phyloP scores from a whole-genome alignment of 257 asterid species.

The Cinchona pubescens region DNA sequence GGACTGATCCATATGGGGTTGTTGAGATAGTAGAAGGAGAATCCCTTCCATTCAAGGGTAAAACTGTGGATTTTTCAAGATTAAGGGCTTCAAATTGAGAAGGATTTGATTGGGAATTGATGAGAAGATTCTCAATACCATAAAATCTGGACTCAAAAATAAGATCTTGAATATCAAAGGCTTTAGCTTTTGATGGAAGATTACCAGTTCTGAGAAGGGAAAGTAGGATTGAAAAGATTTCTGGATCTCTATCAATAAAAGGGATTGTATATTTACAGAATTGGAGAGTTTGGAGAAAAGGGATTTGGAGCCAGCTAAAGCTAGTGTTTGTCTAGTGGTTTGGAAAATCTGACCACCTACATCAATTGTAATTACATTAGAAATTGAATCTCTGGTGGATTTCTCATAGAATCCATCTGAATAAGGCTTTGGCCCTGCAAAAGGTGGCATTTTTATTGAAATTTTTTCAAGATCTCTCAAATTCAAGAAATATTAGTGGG shows the following conservation, averaged over 20 bases:
- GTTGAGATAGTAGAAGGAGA: conserved; percentile 73
- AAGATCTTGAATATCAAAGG: conserved; percentile 71
- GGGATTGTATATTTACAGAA: conserved; percentile 33
- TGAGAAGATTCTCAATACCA: conserved; percentile 65
- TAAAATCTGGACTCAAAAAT: conserved; percentile 73
- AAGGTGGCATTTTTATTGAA: conserved; percentile 80
- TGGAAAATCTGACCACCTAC: conserved; percentile 95
- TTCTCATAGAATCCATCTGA: conserved; percentile 25
- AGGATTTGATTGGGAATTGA: conserved; percentile 67
- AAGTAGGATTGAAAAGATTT: conserved; percentile 67
- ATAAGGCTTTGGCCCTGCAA: conserved; percentile 38
- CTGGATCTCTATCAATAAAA: conserved; percentile 87
- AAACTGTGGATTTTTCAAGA: conserved; percentile 55
- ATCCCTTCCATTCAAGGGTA: conserved; percentile 78
- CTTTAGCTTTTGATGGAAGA: conserved; percentile 77
- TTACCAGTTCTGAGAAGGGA: conserved; percentile 88
- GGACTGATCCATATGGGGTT: conserved; percentile 67
- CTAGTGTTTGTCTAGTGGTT: conserved; percentile 79
- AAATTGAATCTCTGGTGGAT: conserved; percentile 30
- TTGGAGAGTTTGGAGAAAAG: conserved; percentile 51
- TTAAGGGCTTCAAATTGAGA: conserved; percentile 79
- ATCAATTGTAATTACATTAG: conserved; percentile 67
- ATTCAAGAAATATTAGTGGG: conserved; percentile 2
- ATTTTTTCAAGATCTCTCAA: not conserved
- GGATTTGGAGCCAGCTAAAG: conserved; percentile 68